A percentile compares a stretch with the other conserved stretches of the same genome.
These are phyloP conservation scores for Groenewaldozyma auringiensis DNA, from an alignment of 1,139 yeast genomes.

Conservation along the genomic window DNA sequence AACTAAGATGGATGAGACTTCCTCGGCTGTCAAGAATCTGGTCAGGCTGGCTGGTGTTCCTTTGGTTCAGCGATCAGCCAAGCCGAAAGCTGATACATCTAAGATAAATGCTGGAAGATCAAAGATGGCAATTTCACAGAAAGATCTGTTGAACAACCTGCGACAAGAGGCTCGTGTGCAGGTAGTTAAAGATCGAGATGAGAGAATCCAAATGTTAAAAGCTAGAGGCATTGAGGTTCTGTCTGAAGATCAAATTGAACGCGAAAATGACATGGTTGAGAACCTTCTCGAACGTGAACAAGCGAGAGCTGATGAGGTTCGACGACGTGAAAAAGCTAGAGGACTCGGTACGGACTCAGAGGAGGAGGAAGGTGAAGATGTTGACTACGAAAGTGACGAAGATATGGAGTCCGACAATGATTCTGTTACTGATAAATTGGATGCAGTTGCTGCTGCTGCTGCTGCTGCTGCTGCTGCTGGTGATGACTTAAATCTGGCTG, in stretches of 20 bases:
- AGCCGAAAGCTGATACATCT: conserved; percentile 7
- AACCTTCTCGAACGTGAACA: conserved; percentile 53
- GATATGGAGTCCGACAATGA: conserved; percentile 17
- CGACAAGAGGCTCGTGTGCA: conserved; percentile 28
- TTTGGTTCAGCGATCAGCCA: not conserved
- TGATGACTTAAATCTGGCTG: not conserved
- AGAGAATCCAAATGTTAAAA: conserved; percentile 22
- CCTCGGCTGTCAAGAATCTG: conserved; percentile 17
- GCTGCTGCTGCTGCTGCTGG: no score
- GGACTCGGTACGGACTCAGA: conserved; percentile 34
- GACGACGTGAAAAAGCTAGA: conserved; percentile 39
- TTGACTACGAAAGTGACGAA: conserved; percentile 18
- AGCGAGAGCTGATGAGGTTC: conserved; percentile 26
- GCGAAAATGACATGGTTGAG: conserved; percentile 35
- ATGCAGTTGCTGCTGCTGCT: not conserved
- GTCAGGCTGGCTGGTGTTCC: conserved; percentile 18
- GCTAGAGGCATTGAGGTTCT: conserved; percentile 26
- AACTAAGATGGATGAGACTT: conserved; percentile 14
- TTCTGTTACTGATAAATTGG: not conserved
- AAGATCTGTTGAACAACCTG: conserved; percentile 16
- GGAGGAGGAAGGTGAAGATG: conserved; percentile 21
- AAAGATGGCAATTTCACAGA: conserved; percentile 23
- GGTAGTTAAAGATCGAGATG: conserved; percentile 23
- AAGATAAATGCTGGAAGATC: conserved; percentile 15
- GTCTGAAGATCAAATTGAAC: conserved; percentile 23